Evolutionary conservation across 805 yeast genomes (phyloP).

Genomic region (Soucietia sequanensis): DNA sequence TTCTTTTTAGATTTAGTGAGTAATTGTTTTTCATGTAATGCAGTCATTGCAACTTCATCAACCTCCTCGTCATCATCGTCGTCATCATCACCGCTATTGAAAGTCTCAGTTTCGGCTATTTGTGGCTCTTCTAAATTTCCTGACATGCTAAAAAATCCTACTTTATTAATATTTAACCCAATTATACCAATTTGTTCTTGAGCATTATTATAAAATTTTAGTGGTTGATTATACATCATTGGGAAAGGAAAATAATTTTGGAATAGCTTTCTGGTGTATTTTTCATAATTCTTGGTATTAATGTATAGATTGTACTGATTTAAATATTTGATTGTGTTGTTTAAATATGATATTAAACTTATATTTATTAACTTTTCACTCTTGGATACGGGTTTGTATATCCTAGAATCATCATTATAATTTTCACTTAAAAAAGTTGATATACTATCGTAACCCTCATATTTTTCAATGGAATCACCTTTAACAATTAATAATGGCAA

Average conservation of each 20-base stretch:
- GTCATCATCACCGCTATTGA: slow-evolving; percentile 11
- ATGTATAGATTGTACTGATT: slow-evolving; percentile 58
- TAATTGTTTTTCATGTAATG: slow-evolving; percentile 38
- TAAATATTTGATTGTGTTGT: slow-evolving; percentile 42
- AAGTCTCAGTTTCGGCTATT: slow-evolving; percentile 30
- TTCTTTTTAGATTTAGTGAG: slow-evolving; percentile 33
- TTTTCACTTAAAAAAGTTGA: slow-evolving; percentile 7
- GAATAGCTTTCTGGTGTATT: slow-evolving; percentile 56
- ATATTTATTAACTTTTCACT: slow-evolving; percentile 40
- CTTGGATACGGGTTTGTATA: slow-evolving; percentile 1
- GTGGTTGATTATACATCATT: slow-evolving; percentile 69
- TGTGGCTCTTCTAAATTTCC: slow-evolving; percentile 9
- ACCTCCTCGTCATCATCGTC: slow-evolving; percentile 18
- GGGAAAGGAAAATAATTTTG: slow-evolving; percentile 62
- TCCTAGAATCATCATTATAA: slow-evolving; percentile 1
- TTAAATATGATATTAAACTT: slow-evolving; percentile 43
- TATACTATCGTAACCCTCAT: slow-evolving; percentile 19
- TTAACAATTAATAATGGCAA: slow-evolving; percentile 47
- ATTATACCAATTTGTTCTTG: slow-evolving; percentile 28
- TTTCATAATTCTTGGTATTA: slow-evolving; percentile 57
- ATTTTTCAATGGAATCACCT: slow-evolving; percentile 4
- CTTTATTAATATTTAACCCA: slow-evolving; percentile 26
- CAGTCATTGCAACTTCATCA: slow-evolving; percentile 29
- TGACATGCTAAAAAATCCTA: slow-evolving; percentile 29
- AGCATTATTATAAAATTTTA: slow-evolving; percentile 40